phyloP scores from a whole-genome alignment of 2,329 filamentous ascomycete species.

The Trichoderma sp. region DNA sequence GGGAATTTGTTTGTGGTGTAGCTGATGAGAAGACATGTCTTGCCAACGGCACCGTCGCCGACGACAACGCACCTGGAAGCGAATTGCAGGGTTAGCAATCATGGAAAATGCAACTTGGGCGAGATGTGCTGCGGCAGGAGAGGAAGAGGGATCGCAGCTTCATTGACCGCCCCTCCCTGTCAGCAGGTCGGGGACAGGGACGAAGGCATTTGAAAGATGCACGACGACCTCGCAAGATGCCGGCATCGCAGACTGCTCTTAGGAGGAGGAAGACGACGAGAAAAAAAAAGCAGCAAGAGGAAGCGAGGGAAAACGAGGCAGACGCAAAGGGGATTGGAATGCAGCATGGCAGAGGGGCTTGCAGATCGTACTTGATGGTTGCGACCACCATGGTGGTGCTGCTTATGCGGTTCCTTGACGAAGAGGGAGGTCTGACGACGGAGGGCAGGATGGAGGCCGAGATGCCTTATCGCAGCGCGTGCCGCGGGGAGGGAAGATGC shows the following conservation, averaged over 20 bases:
- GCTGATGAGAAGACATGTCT: slow-evolving; percentile 98
- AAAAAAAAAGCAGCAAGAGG: background rate
- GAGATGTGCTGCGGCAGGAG: background rate
- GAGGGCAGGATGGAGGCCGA: slow-evolving; percentile 19
- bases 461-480: slow-evolving; percentile 29
- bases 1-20: slow-evolving; percentile 99
- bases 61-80: slow-evolving; percentile 87
- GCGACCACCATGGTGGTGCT: slow-evolving; percentile 60
- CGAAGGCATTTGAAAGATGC: slow-evolving; percentile 1
- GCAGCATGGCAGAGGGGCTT: slow-evolving; percentile 24
- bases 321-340: slow-evolving; percentile 15
- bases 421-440: slow-evolving; percentile 34
- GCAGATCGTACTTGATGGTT: slow-evolving; percentile 61
- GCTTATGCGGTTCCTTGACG: slow-evolving; percentile 40
- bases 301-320: background rate
- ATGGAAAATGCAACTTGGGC: background rate
- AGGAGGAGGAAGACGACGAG: background rate
- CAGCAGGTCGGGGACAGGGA: slow-evolving; percentile 1
- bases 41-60: slow-evolving; percentile 98
- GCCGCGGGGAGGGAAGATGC: slow-evolving; percentile 24
- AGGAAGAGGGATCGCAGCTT: background rate
- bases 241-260: background rate
- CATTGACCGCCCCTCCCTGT: slow-evolving; percentile 19
- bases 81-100: slow-evolving; percentile 29
- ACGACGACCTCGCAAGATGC: background rate